Conservation (phyloP, 495 filamentous ascomycete species). For the Penicillium coprophilum region DNA sequence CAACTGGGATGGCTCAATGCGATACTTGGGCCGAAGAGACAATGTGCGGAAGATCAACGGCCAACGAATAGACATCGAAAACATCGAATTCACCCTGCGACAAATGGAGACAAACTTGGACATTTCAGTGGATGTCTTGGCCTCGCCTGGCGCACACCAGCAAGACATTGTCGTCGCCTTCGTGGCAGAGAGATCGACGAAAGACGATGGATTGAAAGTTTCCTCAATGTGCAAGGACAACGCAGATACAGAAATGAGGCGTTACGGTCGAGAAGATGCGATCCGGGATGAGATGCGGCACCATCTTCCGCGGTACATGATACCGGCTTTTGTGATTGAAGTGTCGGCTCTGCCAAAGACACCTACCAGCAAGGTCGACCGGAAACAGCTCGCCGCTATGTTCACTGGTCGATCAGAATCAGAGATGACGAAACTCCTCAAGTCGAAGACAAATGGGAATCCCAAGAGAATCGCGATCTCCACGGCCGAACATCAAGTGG, state of each 20-base stretch:
- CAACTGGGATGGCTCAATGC: not conserved
- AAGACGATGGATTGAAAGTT: not conserved
- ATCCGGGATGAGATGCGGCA: not conserved
- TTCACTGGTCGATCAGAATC: too few species aligned
- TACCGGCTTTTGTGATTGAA: not conserved
- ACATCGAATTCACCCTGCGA: too few species aligned
- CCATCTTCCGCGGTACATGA: not conserved
- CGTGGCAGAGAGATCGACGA: too few species aligned
- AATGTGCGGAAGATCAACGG: not conserved
- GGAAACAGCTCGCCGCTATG: not conserved
- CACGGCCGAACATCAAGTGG: not conserved
- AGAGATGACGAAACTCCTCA: too few species aligned
- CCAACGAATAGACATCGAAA: not conserved
- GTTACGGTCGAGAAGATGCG: too few species aligned
- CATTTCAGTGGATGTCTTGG: too few species aligned
- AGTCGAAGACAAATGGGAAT: too few species aligned
- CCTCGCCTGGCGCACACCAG: too few species aligned
- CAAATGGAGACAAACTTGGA: too few species aligned
- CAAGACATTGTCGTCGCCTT: too few species aligned
- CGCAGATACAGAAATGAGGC: too few species aligned
- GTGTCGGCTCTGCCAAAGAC: not conserved
- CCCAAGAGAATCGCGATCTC: not conserved
- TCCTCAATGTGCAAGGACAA: too few species aligned
- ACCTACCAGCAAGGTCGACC: not conserved
- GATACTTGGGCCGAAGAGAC: not conserved